These are phyloP conservation scores for Trichoderma sp. DNA, from an alignment of 2,329 filamentous ascomycete genomes.

Conservation along the genomic window DNA sequence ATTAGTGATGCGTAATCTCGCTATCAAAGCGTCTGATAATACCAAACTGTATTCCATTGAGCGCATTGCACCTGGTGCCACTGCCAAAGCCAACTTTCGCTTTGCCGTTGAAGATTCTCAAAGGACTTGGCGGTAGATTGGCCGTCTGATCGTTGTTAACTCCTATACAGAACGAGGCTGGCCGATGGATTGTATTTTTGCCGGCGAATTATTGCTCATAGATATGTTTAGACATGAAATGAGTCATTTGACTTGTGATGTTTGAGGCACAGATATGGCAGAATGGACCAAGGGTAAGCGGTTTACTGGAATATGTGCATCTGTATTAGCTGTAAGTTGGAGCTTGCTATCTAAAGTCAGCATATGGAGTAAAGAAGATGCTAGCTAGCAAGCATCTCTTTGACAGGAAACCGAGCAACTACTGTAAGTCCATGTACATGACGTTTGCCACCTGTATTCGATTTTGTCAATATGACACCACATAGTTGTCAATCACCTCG, in stretches of 20 bases:
- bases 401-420: background rate
- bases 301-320: background rate
- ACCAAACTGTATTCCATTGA: background rate
- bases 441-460: background rate
- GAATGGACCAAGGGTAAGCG: background rate
- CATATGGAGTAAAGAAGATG: background rate
- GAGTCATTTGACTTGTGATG: background rate
- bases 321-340: background rate
- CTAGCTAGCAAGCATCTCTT: background rate
- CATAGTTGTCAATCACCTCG: background rate
- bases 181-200: background rate
- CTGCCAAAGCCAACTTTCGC: background rate
- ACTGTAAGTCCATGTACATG: background rate
- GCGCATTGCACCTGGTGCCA: background rate
- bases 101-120: background rate
- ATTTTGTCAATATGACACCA: background rate
- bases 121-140: background rate
- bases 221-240: background rate
- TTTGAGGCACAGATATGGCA: background rate
- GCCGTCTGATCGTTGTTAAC: background rate
- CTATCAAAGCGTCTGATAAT: background rate
- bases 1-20: slow-evolving; percentile 7
- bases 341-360: background rate
- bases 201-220: background rate
- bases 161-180: background rate